Base-by-base conservation (phyloP, 148 eudicot species). In the Fagopyrum tataricum region DNA sequence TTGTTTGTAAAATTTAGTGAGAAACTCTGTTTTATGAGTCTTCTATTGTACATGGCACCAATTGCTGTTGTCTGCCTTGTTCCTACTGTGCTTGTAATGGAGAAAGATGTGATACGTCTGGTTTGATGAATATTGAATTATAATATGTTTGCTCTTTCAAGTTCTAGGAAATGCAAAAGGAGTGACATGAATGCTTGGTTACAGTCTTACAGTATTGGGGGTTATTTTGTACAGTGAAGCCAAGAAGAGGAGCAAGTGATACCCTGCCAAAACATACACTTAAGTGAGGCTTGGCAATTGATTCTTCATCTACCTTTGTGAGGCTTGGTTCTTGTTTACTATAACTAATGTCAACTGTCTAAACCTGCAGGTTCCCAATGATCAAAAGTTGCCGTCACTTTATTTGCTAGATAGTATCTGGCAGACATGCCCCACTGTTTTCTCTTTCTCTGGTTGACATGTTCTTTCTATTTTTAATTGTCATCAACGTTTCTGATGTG, bases 361-460 rank as follows among this genome's bases (percentile, higher is more conserved):
- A 5, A 49, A n/a, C 81, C 79, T 86, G 79, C 97, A 96, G 99
- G 97, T 96, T 82, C 91, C 99, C 71, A 88, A 85, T 73, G 97
- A 96, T 23, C 97, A 88, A 72, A 96, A 96, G 88, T 82, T 96
- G 74, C 97, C 97, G 70, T 96, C 99, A 11, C 92, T 96, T 14
- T 96, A 96, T 85, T 87, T 96, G 43, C 82, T 96, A 66, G 99
- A 96, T 81, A 96, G 99, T 83, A 96, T 96, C n/a, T n/a, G n/a
- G 66, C 42, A 13, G 37, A 39, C 15, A 64, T 64, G 18, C 10
- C 18, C 10, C 18, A 37, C 18, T 64, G 39, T 64, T 49, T 51
- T 55, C 55, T n/a, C 20, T 17, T 46, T 44, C 13, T 42, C 15
- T n/a, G 18, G 26, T 8, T 56, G 70, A 46, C 18, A 6, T 24